Conservation (phyloP, 2,329 filamentous ascomycete species). For the Westerdykella aurantiaca region DNA sequence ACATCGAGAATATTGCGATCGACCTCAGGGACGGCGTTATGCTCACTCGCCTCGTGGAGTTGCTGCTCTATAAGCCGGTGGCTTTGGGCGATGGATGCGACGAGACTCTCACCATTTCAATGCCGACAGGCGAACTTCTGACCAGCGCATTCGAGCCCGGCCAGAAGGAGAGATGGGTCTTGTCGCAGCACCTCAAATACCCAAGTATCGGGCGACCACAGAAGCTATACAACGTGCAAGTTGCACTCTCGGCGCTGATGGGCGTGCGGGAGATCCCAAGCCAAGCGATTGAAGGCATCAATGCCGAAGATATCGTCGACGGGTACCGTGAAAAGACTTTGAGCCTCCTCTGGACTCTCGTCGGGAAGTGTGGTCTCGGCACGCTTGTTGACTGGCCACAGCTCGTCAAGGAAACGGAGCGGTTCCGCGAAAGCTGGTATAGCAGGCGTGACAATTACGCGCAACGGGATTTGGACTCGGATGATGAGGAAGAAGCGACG, state of each 20-base stretch:
- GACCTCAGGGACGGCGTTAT: slow-evolving; percentile 58
- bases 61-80: slow-evolving; percentile 47
- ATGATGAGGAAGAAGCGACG: slow-evolving; percentile 17
- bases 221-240: slow-evolving; percentile 55
- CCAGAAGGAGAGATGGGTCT: slow-evolving; percentile 39
- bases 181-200: slow-evolving; percentile 55
- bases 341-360: slow-evolving; percentile 54
- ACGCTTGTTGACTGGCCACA: slow-evolving; percentile 52
- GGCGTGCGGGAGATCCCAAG: slow-evolving; percentile 38
- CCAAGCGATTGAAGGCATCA: slow-evolving; percentile 41
- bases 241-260: slow-evolving; percentile 51
- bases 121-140: slow-evolving; percentile 43
- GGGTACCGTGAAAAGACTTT: slow-evolving; percentile 61
- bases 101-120: slow-evolving; percentile 40
- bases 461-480: slow-evolving; percentile 30
- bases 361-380: slow-evolving; percentile 51
- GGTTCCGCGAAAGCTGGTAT: slow-evolving; percentile 37
- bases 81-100: slow-evolving; percentile 26
- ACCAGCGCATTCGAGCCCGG: slow-evolving; percentile 31
- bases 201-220: slow-evolving; percentile 51
- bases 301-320: slow-evolving; percentile 56
- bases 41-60: slow-evolving; percentile 55
- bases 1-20: slow-evolving; percentile 55
- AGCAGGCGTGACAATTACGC: slow-evolving; percentile 21
- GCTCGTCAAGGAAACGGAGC: slow-evolving; percentile 47